These are phyloP conservation scores for Stramenopiles sp. DNA, from an alignment of 352 stramenopile species.

Conservation along the genomic window DNA sequence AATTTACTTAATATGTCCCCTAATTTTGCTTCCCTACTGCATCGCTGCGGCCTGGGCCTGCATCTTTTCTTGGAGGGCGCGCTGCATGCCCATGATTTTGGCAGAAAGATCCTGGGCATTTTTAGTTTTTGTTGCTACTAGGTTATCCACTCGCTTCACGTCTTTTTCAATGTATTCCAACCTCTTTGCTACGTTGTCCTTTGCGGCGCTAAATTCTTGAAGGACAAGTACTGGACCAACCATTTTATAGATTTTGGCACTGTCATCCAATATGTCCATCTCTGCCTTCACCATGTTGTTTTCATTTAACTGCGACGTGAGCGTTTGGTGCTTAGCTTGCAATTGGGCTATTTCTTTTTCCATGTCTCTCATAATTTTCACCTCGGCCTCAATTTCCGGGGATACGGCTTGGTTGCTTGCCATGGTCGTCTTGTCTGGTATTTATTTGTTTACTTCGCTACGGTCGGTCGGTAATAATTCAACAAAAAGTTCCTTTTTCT, in stretches of 20 bases:
- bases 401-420: neutral
- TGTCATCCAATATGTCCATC: slow-evolving; percentile 25
- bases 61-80: too few relatives aligned
- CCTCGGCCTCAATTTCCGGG: neutral
- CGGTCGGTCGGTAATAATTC: too few relatives aligned
- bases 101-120: neutral
- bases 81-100: neutral
- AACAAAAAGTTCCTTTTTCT: too few relatives aligned
- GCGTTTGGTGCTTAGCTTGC: slow-evolving; percentile 46
- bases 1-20: too few relatives aligned
- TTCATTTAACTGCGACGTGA: slow-evolving; percentile 74
- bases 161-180: slow-evolving; percentile 87
- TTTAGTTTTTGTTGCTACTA: neutral
- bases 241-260: slow-evolving; percentile 77
- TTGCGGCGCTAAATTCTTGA: slow-evolving; percentile 74
- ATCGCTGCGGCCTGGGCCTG: too few relatives aligned
- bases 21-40: too few relatives aligned
- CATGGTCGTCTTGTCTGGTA: too few relatives aligned
- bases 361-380: neutral
- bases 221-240: slow-evolving; percentile 80
- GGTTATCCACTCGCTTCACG: slow-evolving; percentile 30
- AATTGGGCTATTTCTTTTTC: neutral
- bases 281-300: slow-evolving; percentile 83
- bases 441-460: too few relatives aligned
- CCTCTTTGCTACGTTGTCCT: slow-evolving; percentile 77